Evolutionary conservation across 805 yeast species (phyloP).

Genomic region (Candida morakotiae): DNA sequence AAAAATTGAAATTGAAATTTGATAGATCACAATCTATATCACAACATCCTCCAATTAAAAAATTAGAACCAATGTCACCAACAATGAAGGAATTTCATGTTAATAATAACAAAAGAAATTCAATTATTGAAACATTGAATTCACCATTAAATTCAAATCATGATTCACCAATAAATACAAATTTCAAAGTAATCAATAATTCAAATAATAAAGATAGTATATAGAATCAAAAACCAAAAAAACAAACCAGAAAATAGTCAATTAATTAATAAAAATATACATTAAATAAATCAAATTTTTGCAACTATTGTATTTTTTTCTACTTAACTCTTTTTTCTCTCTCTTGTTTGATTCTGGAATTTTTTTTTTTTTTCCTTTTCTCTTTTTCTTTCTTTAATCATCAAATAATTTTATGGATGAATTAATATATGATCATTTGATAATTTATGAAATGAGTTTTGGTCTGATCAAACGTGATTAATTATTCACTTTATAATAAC

Average conservation of each 20-base stretch:
- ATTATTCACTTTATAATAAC: constrained; percentile 2
- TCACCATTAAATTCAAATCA: not conserved
- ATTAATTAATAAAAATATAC: too few species aligned
- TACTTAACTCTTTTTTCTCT: not conserved
- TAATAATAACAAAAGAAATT: not conserved
- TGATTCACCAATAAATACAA: constrained; percentile 1
- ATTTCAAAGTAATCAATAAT: not conserved
- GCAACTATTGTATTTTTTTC: not conserved
- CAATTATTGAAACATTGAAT: not conserved
- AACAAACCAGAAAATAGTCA: too few species aligned
- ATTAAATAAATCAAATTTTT: too few species aligned
- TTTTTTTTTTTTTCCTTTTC: constrained; percentile 2
- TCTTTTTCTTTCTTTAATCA: constrained; percentile 3
- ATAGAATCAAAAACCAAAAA: not conserved
- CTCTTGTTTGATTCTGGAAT: not conserved
- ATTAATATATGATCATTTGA: constrained; percentile 2
- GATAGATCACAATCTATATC: constrained; percentile 40
- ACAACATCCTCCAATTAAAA: constrained; percentile 38
- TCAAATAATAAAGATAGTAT: constrained; percentile 6
- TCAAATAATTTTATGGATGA: constrained; percentile 7
- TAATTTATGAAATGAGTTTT: constrained; percentile 14
- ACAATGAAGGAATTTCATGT: not conserved
- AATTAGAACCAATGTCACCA: constrained; percentile 4
- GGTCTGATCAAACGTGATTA: constrained; percentile 13
- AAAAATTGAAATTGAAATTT: constrained; percentile 2